phyloP scores from a whole-genome alignment of 129 eudicot genomes.

The Flaveria sonorensis region DNA sequence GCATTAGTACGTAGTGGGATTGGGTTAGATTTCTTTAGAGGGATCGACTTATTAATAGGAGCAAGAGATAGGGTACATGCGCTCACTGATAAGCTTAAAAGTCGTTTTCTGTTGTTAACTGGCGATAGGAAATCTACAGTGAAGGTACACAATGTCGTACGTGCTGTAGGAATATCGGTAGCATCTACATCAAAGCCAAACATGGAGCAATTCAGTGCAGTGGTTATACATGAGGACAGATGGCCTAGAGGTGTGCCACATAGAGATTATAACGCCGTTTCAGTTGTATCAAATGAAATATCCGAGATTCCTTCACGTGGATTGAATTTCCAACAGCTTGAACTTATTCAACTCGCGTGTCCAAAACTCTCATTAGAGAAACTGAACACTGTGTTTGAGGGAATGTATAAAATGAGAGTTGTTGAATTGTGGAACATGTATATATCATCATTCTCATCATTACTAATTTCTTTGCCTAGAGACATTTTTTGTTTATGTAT shows the following conservation, averaged over 20 bases:
- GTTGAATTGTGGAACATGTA: conserved; percentile 42
- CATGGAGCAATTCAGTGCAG: conserved; percentile 18
- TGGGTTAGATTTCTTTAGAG: conserved; percentile 33
- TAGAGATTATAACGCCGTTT: conserved; percentile 30
- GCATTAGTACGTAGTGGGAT: conserved; percentile 39
- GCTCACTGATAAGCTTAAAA: conserved; percentile 34
- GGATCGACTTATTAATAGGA: conserved; percentile 15
- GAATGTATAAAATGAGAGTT: conserved; percentile 30
- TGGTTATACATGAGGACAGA: conserved; percentile 39
- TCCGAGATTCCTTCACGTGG: conserved; percentile 41
- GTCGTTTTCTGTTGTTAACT: conserved; percentile 28
- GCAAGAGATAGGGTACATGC: conserved; percentile 37
- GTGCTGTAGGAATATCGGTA: conserved; percentile 40
- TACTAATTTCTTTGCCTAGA: conserved; percentile 31
- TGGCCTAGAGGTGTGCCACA: conserved; percentile 33
- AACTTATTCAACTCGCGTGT: conserved; percentile 40
- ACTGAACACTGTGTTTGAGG: conserved; percentile 25
- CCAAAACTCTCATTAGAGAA: conserved; percentile 36
- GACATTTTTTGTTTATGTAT: conserved; percentile 31
- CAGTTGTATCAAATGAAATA: conserved; percentile 37
- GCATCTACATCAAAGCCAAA: conserved; percentile 31
- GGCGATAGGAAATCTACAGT: conserved; percentile 40
- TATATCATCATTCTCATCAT: conserved; percentile 23
- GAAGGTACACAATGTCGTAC: conserved; percentile 46
- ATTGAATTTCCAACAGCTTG: conserved; percentile 22